Percentiles rank a stretch among this genome's conserved stretches.
Conservation (phyloP, 176 grass and related monocot genomes). For the Oryza brachyantha region DNA sequence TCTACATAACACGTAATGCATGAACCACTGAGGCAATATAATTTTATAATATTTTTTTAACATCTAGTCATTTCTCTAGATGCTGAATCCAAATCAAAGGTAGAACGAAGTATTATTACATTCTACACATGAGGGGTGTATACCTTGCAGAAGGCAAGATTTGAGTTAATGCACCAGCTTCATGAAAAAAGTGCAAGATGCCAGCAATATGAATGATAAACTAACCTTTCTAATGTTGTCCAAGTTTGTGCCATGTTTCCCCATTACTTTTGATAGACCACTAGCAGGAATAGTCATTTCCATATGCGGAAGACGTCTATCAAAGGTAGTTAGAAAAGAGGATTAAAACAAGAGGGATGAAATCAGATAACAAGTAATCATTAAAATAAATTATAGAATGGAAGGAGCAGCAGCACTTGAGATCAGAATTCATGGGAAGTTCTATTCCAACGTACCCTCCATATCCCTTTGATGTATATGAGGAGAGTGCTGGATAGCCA, state of each 20-base stretch:
- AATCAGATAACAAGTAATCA: neutral
- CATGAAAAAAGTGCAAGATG: neutral
- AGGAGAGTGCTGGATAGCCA: conserved; percentile 42
- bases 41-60: too few species aligned
- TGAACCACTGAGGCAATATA: too few species aligned
- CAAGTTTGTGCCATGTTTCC: conserved; percentile 88
- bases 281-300: conserved; percentile 83
- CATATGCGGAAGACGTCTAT: conserved; percentile 43
- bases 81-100: conserved; percentile 9
- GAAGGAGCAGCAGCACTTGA: neutral
- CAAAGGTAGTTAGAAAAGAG: conserved; percentile 11
- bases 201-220: conserved; percentile 20
- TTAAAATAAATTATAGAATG: neutral
- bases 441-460: conserved; percentile 58
- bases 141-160: neutral
- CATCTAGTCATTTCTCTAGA: neutral
- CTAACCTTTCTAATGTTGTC: conserved; percentile 97
- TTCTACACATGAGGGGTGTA: neutral
- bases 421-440: conserved; percentile 3
- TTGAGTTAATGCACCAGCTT: neutral
- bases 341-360: conserved; percentile 18
- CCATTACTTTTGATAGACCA: conserved; percentile 80
- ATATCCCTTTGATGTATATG: conserved; percentile 71
- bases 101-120: neutral
- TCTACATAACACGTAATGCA: too few species aligned